Evolutionary conservation across 352 stramenopile species (phyloP), one percentile per base, ranked within the genome.

Genomic region (Aphanomyces stellatus): DNA sequence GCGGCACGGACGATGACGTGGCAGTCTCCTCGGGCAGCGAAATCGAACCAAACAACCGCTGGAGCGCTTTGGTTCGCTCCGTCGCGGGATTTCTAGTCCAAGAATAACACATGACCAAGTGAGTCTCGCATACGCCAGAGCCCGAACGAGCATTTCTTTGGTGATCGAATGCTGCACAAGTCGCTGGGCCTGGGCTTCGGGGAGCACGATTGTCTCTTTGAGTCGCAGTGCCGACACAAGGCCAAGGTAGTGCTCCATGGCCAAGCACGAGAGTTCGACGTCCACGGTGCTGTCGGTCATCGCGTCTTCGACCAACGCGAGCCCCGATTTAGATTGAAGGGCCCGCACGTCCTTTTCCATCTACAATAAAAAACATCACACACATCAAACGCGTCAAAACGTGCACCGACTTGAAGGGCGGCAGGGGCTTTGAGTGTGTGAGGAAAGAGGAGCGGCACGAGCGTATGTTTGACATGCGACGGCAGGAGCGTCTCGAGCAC

Each of bases 401-500:
- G n/a, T n/a, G n/a, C n/a, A n/a, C n/a, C n/a, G n/a, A 42, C 19
- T 48, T 56, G 48, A 42, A 87, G 75, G 74, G 90, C 89, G 51
- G 70, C 59, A 7, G 76, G 74, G 33, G 78, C 72, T 65, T 93
- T 93, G 10, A 74, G 25, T 2, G 43, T 30, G 82, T 13, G 76
- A 1, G 80, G 78, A 24, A 94, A 94, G 10, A 94, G 62, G 10
- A 94, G 56, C n/a, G 83, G 81, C 4, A 92, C 46, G 2, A 94
- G 77, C 11, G 88, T 67, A 11, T 76, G 80, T 69, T 91, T 91
- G 70, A 90, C 88, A 2, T 72, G 69, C 2, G 81, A 88, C 11
- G 81, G 83, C 27, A 94, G 72, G 33, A 94, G 51, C 51, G 84
- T 94, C 51, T 94, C 85, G 11, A 94, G 73, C 5, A 94, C 85